A percentile compares a stretch with the other conserved stretches of the same genome.
Conservation (phyloP, 2,329 filamentous ascomycete genomes). For the Aspergillus latus region DNA sequence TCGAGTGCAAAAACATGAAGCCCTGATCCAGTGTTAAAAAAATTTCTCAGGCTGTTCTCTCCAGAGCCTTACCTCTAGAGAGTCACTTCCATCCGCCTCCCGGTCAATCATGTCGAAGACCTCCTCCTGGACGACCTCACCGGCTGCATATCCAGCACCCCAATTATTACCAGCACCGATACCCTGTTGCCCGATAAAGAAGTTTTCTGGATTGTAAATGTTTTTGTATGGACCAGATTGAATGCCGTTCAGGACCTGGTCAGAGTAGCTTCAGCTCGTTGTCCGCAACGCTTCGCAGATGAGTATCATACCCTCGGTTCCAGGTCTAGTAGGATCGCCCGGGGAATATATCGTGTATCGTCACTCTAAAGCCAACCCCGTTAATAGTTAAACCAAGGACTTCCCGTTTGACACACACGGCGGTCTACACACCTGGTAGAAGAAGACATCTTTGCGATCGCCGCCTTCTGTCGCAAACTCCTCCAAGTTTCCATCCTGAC, state of each 20-base stretch:
- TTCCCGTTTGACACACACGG: neutral
- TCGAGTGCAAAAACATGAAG: conserved; percentile 98
- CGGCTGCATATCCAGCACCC: conserved; percentile 93
- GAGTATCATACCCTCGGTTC: conserved; percentile 71
- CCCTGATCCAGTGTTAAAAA: conserved; percentile 54
- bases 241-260: conserved; percentile 80
- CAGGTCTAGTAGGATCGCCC: conserved; percentile 91
- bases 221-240: conserved; percentile 94
- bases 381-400: neutral
- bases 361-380: conserved; percentile 64
- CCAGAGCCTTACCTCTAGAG: conserved; percentile 66
- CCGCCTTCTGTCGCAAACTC: conserved; percentile 97
- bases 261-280: conserved; percentile 2
- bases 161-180: conserved; percentile 96
- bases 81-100: conserved; percentile 96
- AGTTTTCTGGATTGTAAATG: conserved; percentile 99
- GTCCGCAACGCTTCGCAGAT: neutral
- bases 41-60: neutral
- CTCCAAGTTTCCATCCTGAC: conserved; percentile 92
- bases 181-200: conserved; percentile 92
- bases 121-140: conserved; percentile 89
- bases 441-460: conserved; percentile 98
- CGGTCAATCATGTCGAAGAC: conserved; percentile 99
- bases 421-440: conserved; percentile 66
- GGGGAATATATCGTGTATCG: conserved; percentile 95